These are phyloP conservation scores for Bromus sterilis DNA, from an alignment of 176 grass and related monocot species.

Conservation along the genomic window DNA sequence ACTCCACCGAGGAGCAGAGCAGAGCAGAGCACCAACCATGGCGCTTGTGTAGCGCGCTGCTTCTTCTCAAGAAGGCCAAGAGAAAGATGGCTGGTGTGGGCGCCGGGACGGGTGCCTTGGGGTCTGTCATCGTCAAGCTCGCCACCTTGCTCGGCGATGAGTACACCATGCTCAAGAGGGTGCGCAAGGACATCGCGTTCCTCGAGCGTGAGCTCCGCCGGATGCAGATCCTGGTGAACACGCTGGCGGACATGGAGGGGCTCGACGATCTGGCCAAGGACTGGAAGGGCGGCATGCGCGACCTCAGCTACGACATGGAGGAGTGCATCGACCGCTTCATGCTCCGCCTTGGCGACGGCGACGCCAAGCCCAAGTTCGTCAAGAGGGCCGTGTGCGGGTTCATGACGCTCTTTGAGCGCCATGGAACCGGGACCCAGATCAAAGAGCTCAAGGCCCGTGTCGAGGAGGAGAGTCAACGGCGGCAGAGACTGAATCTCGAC, in stretches of 20 bases:
- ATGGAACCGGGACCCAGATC: background rate
- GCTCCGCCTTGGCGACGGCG: background rate
- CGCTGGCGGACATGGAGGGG: background rate
- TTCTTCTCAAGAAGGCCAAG: no score
- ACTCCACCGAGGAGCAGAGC: no score
- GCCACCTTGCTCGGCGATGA: background rate
- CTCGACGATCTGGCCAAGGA: background rate
- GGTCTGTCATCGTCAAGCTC: background rate
- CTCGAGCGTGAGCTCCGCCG: background rate
- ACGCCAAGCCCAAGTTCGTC: background rate
- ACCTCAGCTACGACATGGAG: background rate
- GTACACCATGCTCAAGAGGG: background rate
- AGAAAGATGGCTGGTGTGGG: background rate
- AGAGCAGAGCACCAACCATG: no score
- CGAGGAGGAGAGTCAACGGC: background rate
- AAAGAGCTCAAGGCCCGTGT: background rate
- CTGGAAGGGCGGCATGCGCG: background rate
- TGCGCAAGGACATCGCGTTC: background rate
- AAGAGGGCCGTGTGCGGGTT: background rate
- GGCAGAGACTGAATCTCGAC: background rate
- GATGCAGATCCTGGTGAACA: background rate
- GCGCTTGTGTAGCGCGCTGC: no score
- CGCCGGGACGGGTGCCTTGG: background rate
- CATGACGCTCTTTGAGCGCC: background rate
- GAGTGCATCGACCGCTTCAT: slow-evolving; percentile 1